phyloP scores from a whole-genome alignment of 1,284 basidiomycete genomes.

The Fomitopsis palustris region DNA sequence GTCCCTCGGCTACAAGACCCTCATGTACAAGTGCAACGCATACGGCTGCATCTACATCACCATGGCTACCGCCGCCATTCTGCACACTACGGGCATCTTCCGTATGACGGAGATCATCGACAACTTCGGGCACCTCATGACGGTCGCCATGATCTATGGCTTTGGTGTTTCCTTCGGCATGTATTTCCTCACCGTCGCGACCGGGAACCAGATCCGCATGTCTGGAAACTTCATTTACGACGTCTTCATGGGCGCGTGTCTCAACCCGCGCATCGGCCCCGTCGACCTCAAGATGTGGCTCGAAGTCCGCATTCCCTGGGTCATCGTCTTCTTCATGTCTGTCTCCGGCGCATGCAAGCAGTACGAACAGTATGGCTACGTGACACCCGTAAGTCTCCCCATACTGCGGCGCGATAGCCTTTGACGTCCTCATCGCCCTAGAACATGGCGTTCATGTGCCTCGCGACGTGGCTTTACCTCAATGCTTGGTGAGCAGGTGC shows the following conservation, averaged over 20 bases:
- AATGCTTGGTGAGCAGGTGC: slow-evolving; percentile 79
- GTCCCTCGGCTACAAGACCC: slow-evolving; percentile 86
- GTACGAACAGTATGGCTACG: slow-evolving; percentile 89
- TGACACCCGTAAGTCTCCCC: slow-evolving; percentile 70
- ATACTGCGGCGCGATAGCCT: background rate
- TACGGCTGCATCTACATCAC: slow-evolving; percentile 86
- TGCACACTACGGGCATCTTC: slow-evolving; percentile 86
- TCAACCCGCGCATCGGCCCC: slow-evolving; percentile 93
- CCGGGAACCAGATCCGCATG: slow-evolving; percentile 87
- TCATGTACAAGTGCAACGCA: slow-evolving; percentile 98
- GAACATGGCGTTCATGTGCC: slow-evolving; percentile 97
- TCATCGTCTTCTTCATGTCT: slow-evolving; percentile 90
- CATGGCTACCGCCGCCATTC: slow-evolving; percentile 68
- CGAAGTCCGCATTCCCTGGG: slow-evolving; percentile 97
- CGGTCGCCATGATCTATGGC: slow-evolving; percentile 91
- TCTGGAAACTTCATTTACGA: slow-evolving; percentile 93
- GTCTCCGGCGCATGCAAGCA: slow-evolving; percentile 95
- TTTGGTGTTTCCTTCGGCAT: slow-evolving; percentile 79
- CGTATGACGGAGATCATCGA: slow-evolving; percentile 94
- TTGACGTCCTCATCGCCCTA: slow-evolving; percentile 26
- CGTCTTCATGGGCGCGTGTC: slow-evolving; percentile 92
- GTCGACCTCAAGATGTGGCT: slow-evolving; percentile 99
- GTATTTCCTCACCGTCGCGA: slow-evolving; percentile 75
- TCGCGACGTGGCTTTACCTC: slow-evolving; percentile 94
- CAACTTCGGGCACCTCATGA: slow-evolving; percentile 96